Evolutionary conservation across 805 yeast genomes (phyloP).

Genomic region (Huiozyma naganishii): DNA sequence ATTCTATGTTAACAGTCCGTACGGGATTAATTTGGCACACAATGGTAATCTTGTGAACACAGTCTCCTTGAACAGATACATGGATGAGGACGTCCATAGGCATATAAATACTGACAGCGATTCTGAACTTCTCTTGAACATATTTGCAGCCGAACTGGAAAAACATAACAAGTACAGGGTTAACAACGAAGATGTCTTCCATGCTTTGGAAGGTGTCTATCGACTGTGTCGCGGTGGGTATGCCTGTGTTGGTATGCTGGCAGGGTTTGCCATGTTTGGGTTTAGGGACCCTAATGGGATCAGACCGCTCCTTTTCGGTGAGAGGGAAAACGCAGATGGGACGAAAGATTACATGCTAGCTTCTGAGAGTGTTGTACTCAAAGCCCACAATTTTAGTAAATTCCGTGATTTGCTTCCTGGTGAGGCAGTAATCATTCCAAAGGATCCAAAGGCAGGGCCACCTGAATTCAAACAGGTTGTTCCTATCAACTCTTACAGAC

Average conservation of each 20-base stretch:
- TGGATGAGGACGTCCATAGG: conserved; percentile 91
- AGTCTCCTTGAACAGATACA: conserved; percentile 56
- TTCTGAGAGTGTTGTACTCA: conserved; percentile 87
- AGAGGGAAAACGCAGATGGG: conserved; percentile 61
- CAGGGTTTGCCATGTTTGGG: conserved; percentile 92
- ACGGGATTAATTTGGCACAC: conserved; percentile 83
- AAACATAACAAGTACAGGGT: conserved; percentile 89
- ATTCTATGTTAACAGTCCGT: conserved; percentile 93
- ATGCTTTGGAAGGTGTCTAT: conserved; percentile 76
- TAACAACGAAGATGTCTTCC: conserved; percentile 78
- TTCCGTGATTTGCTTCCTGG: conserved; percentile 87
- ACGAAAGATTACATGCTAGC: conserved; percentile 85
- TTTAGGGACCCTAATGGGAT: conserved; percentile 97
- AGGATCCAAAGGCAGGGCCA: conserved; percentile 39
- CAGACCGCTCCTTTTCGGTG: conserved; percentile 83
- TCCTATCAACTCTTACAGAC: conserved; percentile 67
- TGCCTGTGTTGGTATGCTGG: conserved; percentile 89
- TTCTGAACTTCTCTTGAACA: conserved; percentile 78
- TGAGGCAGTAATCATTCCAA: conserved; percentile 90
- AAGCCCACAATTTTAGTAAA: conserved; percentile 76
- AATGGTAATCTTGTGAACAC: conserved; percentile 94
- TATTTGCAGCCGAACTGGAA: conserved; percentile 86
- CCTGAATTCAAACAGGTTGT: conserved; percentile 87
- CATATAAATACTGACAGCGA: conserved; percentile 97
- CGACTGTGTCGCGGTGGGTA: conserved; percentile 87